A percentile compares a stretch with the other conserved stretches of the same genome.
Evolutionary conservation across 192 early-diverging fungal genomes (phyloP).

Genomic region (Backusella tarrabulga): DNA sequence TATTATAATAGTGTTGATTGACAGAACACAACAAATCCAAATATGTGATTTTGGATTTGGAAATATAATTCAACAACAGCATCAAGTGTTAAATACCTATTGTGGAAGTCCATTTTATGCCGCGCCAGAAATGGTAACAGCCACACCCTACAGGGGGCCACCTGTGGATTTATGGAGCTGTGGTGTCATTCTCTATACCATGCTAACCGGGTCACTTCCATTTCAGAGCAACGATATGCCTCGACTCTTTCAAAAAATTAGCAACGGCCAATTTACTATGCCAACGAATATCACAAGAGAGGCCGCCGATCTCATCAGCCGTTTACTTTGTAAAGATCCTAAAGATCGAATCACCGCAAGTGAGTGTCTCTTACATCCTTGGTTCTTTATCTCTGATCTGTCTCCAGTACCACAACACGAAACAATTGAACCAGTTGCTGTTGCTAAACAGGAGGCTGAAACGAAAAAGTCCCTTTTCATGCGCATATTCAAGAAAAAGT

Average conservation of each 20-base stretch:
- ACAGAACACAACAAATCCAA: conserved; percentile 62
- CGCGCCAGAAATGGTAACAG: conserved; percentile 65
- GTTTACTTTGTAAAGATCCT: conserved; percentile 46
- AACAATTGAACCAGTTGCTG: not conserved
- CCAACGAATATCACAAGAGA: conserved; percentile 37
- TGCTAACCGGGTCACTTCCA: conserved; percentile 63
- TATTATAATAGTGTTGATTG: conserved; percentile 39
- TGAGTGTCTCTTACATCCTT: conserved; percentile 48
- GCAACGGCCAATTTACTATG: conserved; percentile 47
- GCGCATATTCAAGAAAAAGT: not conserved
- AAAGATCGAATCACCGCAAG: conserved; percentile 48
- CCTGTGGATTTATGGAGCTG: conserved; percentile 66
- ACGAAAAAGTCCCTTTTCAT: not conserved
- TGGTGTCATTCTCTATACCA: conserved; percentile 65
- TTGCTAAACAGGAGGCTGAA: not conserved
- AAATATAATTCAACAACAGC: conserved; percentile 13
- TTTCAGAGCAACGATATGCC: conserved; percentile 69
- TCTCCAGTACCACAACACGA: not conserved
- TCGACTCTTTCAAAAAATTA: conserved; percentile 55
- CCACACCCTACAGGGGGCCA: conserved; percentile 54
- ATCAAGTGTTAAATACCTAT: conserved; percentile 53
- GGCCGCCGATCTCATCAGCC: conserved; percentile 41
- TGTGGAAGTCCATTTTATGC: conserved; percentile 71
- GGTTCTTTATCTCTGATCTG: conserved; percentile 24
- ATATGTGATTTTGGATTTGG: conserved; percentile 95